These are phyloP conservation scores for Saccharomyces hybrid DNA, from an alignment of 1,139 yeast genomes.

Conservation along the genomic window DNA sequence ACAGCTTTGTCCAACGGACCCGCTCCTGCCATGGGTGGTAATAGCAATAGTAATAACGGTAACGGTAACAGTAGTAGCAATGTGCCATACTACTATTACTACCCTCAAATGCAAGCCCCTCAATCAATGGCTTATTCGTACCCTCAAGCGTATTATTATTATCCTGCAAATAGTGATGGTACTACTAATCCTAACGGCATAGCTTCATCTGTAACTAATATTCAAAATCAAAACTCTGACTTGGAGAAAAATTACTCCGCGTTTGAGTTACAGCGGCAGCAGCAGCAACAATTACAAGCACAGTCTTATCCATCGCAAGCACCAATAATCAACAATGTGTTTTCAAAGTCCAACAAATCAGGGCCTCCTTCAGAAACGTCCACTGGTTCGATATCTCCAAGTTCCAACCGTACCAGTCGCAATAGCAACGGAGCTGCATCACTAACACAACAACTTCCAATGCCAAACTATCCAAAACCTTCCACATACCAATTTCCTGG, in stretches of 20 bases:
- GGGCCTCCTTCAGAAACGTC: constrained; percentile 1
- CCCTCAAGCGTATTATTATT: background rate
- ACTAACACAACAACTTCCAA: constrained; percentile 9
- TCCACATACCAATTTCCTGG: constrained; percentile 12
- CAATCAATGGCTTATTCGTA: background rate
- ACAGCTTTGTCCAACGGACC: background rate
- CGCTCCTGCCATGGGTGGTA: background rate
- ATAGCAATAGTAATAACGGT: background rate
- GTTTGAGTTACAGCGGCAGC: constrained; percentile 4
- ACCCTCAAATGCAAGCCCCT: constrained; percentile 4
- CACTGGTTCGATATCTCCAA: background rate
- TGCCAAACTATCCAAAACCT: constrained; percentile 11
- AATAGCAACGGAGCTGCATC: constrained; percentile 8
- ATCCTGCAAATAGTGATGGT: background rate
- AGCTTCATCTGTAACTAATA: background rate
- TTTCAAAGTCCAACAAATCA: constrained; percentile 4
- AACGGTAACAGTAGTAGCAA: constrained; percentile 7
- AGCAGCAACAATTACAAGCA: background rate
- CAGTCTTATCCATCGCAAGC: background rate
- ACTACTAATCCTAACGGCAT: constrained; percentile 2
- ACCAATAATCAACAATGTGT: background rate
- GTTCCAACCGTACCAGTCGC: constrained; percentile 7
- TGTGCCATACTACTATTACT: constrained; percentile 4
- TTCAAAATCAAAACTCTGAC: background rate
- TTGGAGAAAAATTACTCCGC: background rate